A percentile compares a stretch with the other conserved stretches of the same genome.
Evolutionary conservation across 306 rosid species (phyloP).

Genomic region (Astragalus membranaceus): DNA sequence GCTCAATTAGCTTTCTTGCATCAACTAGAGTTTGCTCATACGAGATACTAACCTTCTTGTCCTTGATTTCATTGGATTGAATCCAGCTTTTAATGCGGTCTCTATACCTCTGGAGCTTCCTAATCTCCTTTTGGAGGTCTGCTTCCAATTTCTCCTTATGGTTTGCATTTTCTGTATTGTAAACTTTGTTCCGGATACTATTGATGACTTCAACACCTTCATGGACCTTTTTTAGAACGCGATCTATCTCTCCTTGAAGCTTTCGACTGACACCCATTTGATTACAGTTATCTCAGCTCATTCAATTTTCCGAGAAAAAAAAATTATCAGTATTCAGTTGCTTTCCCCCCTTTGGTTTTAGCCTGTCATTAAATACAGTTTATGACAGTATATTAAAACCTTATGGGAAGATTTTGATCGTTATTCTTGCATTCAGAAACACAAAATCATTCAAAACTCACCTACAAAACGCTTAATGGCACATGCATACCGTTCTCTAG

Average conservation of each 20-base stretch:
- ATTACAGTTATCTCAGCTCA: not conserved
- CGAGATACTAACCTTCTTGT: conserved; percentile 97
- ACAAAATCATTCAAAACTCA: not conserved
- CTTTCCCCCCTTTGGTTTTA: too few species aligned
- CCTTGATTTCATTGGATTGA: conserved; percentile 96
- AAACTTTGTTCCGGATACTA: conserved; percentile 91
- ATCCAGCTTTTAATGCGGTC: conserved; percentile 97
- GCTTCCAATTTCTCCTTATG: conserved; percentile 99
- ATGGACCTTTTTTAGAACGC: conserved; percentile 94
- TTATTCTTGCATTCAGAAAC: not conserved
- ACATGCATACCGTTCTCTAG: too few species aligned
- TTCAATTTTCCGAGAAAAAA: not conserved
- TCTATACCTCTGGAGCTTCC: conserved; percentile 90
- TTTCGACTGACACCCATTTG: conserved; percentile 96
- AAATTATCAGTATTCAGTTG: not conserved
- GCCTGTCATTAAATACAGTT: too few species aligned
- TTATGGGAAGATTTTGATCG: too few species aligned
- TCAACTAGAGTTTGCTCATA: conserved; percentile 95
- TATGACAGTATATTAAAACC: too few species aligned
- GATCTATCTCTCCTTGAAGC: conserved; percentile 98
- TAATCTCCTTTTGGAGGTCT: conserved; percentile 94
- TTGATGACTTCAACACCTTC: conserved; percentile 97
- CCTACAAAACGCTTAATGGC: not conserved
- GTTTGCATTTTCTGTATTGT: conserved; percentile 90
- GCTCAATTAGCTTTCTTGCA: conserved; percentile 88